These are phyloP conservation scores for Scheffersomyces amazonensis DNA, from an alignment of 805 yeast species.

Conservation along the genomic window DNA sequence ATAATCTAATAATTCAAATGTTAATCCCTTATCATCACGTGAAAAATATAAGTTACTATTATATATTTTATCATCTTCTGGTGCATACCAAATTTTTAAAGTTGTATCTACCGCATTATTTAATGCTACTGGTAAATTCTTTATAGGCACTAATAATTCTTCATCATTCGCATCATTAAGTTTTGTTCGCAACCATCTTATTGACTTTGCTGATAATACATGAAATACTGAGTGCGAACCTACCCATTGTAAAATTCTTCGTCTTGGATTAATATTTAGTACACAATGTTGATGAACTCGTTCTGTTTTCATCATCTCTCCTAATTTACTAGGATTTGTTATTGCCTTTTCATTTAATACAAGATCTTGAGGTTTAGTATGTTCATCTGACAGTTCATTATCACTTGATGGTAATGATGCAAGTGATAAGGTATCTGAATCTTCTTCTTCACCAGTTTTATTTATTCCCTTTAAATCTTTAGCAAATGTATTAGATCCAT, in stretches of 20 bases:
- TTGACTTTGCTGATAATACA: conserved; percentile 26
- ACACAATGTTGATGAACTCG: not conserved
- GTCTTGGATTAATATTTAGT: not conserved
- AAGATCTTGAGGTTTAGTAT: not conserved
- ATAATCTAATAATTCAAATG: conserved; percentile 22
- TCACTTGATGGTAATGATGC: not conserved
- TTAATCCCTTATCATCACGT: conserved; percentile 9
- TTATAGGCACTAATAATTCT: conserved; percentile 19
- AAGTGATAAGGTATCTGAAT: not conserved
- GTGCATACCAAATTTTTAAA: conserved; percentile 8
- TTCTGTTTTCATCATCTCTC: conserved; percentile 7
- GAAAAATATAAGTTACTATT: conserved; percentile 2
- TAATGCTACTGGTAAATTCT: conserved; percentile 21
- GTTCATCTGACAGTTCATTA: not conserved
- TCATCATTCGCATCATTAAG: conserved; percentile 16
- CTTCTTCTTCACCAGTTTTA: not conserved
- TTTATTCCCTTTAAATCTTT: not conserved
- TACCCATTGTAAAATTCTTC: conserved; percentile 6
- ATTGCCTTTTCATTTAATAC: conserved; percentile 2
- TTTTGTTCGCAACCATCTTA: conserved; percentile 24
- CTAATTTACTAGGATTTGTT: conserved; percentile 4
- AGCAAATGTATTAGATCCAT: conserved; percentile 1
- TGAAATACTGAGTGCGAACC: conserved; percentile 25
- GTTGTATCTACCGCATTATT: conserved; percentile 8
- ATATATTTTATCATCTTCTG: conserved; percentile 4